Conservation (phyloP, 352 stramenopile species). For the Globisporangium cylindrosporum region DNA sequence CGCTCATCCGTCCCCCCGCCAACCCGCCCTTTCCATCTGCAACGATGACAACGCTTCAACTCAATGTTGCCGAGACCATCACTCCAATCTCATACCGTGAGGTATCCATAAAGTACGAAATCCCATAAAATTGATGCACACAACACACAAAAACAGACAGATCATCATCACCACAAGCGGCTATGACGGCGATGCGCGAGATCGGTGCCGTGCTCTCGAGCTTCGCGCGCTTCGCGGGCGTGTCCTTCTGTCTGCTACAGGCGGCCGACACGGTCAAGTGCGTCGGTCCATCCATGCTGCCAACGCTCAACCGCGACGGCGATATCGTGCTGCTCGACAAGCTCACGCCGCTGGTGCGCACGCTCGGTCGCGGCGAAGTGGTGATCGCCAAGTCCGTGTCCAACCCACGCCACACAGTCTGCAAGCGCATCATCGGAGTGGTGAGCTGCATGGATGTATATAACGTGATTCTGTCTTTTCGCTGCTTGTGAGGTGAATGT, state of each 20-base stretch:
- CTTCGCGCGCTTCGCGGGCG: conserved; percentile 75
- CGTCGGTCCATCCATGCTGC: conserved; percentile 88
- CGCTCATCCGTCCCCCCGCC: no score
- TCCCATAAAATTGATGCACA: neutral
- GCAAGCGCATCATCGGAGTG: conserved; percentile 86
- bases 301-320: conserved; percentile 85
- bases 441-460: conserved; percentile 17
- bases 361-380: conserved; percentile 74
- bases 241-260: conserved; percentile 72
- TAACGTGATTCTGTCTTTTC: neutral
- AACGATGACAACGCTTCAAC: neutral
- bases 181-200: conserved; percentile 32
- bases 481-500: neutral
- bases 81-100: neutral
- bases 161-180: neutral
- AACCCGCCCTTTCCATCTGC: neutral
- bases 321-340: conserved; percentile 91
- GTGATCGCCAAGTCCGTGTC: conserved; percentile 88
- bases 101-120: neutral
- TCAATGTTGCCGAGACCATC: neutral
- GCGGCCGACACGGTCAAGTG: conserved; percentile 82
- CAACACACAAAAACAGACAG: neutral
- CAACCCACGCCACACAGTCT: conserved; percentile 83
- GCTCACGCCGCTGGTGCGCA: conserved; percentile 64
- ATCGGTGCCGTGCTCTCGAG: conserved; percentile 48